Base-by-base conservation (phyloP, 129 eudicot genomes). In the Saposhnikovia divaricata region DNA sequence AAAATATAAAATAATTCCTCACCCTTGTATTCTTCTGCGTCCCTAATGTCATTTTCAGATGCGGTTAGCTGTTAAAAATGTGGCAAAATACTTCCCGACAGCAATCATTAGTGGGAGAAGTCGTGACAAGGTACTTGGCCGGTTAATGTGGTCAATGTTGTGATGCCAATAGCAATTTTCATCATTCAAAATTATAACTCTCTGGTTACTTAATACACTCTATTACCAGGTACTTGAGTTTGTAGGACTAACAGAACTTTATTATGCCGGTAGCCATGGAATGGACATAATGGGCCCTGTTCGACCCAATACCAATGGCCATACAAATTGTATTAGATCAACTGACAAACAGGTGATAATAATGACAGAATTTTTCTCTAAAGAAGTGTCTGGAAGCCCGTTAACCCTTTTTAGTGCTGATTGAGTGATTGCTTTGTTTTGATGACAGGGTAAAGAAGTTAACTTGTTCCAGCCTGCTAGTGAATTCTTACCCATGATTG, bases 241-340 rank as follows among this genome's bases (percentile, higher is more conserved):
- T 82, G 97, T 92, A 72, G 90, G 90, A 75, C 84, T 96, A 82
- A 86, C 81, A 7, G 97, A 96, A 79, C 97, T 96, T 51, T 96
- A 92, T 78, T 96, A 96, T 87, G 99, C 99, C 34, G 99, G 99
- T 53, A 96, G 99, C 84, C 99, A 96, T 75, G 99, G 99, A 50
- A 96, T 96, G 99, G 99, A 96, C 84, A 96, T 96, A 31, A 87
- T 90, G 93, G 90, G 92, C 72, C 99, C 98, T 51, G 91, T 84
- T 81, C 82, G 85, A 28, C 86, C 93, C 68, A 66, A 53, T 76
- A 55, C 89, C 38, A 82, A 72, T 72, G 92, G 87, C 73, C 82
- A 80, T 47, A 69, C 77, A n/a, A 83, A 83, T 46, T 83, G 85
- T 79, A 79, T 87, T 40, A 79, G 85, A 79, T 83, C 87, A 19